phyloP scores from a whole-genome alignment of 129 eudicot genomes.

The Kitagawia praeruptora region DNA sequence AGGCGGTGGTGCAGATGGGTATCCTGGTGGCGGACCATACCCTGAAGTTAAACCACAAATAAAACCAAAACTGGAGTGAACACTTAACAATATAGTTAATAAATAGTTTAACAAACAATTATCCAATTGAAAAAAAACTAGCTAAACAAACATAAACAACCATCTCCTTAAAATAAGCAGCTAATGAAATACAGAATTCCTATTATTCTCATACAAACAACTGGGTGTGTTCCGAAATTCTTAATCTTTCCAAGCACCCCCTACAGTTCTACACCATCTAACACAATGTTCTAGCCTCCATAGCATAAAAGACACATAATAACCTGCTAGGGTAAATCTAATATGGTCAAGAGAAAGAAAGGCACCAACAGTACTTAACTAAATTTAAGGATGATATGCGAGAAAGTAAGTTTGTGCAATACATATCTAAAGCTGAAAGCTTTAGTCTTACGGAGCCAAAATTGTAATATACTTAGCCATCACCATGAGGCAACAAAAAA shows the following conservation, averaged over 20 bases:
- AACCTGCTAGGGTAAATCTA: not conserved
- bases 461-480: not conserved
- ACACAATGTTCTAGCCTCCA: not conserved
- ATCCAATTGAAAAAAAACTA: not conserved
- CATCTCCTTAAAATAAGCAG: not conserved
- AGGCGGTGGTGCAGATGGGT: constrained; percentile 33
- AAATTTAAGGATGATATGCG: not conserved
- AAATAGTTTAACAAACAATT: not conserved
- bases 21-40: constrained; percentile 36
- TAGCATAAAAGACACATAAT: not conserved
- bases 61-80: not conserved
- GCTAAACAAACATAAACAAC: not conserved
- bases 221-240: not conserved
- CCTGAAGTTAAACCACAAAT: constrained; percentile 9
- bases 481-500: not conserved
- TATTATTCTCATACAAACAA: not conserved
- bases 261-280: not conserved
- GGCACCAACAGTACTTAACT: not conserved
- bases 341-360: not conserved
- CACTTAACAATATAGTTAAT: not conserved
- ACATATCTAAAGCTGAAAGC: not conserved
- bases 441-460: not conserved
- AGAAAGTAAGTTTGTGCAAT: not conserved
- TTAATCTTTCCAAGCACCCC: not conserved
- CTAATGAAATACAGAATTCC: not conserved